Percentiles rank a stretch among this genome's conserved stretches.
phyloP scores from a whole-genome alignment of 805 yeast genomes.

The Yarrowia sp. region DNA sequence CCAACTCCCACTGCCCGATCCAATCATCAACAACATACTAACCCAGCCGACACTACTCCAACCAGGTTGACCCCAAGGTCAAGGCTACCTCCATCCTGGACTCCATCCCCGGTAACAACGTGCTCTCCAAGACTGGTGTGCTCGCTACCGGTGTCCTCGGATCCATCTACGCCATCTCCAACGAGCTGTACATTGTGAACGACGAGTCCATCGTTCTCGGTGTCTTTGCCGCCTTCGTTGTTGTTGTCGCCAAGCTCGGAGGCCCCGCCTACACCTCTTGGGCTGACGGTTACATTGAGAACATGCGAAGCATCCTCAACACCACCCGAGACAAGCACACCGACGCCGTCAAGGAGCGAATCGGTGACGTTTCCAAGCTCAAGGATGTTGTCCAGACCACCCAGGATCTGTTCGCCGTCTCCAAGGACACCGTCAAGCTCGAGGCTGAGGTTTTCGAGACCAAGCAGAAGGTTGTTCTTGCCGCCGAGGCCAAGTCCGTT shows the following conservation, averaged over 20 bases:
- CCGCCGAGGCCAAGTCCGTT: constrained; percentile 87
- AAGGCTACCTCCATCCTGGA: constrained; percentile 87
- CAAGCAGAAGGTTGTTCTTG: constrained; percentile 84
- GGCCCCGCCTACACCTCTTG: constrained; percentile 94
- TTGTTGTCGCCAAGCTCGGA: constrained; percentile 74
- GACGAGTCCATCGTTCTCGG: constrained; percentile 86
- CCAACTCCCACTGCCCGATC: background rate
- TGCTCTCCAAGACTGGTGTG: constrained; percentile 88
- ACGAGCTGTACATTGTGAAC: constrained; percentile 87
- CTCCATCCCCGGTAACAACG: constrained; percentile 88
- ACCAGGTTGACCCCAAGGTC: constrained; percentile 69
- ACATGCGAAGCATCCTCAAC: constrained; percentile 77
- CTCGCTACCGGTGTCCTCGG: constrained; percentile 95
- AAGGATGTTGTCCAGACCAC: constrained; percentile 91
- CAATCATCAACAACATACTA: background rate
- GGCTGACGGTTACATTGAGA: constrained; percentile 82
- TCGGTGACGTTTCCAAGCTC: constrained; percentile 79
- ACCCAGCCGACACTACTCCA: constrained; percentile 34
- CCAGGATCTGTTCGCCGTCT: constrained; percentile 84
- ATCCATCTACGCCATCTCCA: constrained; percentile 87
- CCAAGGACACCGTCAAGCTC: constrained; percentile 93
- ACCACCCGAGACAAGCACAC: constrained; percentile 88
- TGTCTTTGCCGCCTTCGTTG: constrained; percentile 74
- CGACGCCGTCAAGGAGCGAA: constrained; percentile 88
- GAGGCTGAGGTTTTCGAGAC: constrained; percentile 93